Conservation (phyloP, 345 rosid species). For the Eucalyptus coolabah region DNA sequence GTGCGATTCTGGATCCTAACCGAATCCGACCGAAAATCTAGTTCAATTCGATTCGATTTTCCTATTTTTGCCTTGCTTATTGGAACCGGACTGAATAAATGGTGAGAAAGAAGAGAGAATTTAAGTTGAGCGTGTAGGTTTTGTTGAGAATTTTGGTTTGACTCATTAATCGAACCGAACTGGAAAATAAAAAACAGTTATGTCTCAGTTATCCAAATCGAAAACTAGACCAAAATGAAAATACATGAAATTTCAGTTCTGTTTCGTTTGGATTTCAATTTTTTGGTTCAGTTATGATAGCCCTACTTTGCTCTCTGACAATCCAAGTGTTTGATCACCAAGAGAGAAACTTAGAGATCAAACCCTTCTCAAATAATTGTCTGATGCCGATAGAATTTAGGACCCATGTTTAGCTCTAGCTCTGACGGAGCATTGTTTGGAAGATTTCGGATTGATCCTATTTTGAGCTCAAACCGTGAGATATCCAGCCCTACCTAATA, state of each 20-base stretch:
- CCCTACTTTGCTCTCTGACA: background rate
- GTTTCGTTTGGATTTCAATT: no score
- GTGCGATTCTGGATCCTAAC: no score
- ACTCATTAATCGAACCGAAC: rapidly evolving
- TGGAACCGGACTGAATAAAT: no score
- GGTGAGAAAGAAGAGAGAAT: no score
- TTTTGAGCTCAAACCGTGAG: background rate
- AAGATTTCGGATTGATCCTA: background rate
- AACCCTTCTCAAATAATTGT: background rate
- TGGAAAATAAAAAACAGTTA: no score
- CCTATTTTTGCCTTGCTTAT: no score
- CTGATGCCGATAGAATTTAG: background rate
- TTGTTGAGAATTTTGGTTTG: no score
- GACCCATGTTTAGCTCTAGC: background rate
- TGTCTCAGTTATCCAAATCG: rapidly evolving
- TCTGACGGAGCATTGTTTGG: background rate
- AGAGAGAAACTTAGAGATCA: background rate
- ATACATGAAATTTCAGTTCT: no score
- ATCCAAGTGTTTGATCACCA: background rate
- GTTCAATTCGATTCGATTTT: rapidly evolving
- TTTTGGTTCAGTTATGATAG: rapidly evolving
- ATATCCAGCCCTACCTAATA: background rate
- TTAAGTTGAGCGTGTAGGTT: no score
- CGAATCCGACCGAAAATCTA: no score
- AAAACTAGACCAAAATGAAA: no score